Percentiles rank a stretch among this genome's conserved stretches.
Conservation (phyloP, 176 grass and related monocot species). For the Oryza rufipogon region DNA sequence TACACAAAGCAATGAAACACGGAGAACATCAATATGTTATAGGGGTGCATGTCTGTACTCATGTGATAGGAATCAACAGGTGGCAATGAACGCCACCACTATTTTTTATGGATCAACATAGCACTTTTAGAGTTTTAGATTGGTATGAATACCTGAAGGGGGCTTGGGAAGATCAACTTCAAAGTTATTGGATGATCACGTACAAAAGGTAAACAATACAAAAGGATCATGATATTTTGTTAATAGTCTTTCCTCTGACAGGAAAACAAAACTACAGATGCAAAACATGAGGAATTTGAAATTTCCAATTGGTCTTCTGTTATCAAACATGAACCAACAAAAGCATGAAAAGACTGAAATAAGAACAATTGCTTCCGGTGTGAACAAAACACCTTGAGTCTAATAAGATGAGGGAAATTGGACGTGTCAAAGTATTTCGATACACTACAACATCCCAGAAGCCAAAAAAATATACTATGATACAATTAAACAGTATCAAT, state of each 20-base stretch:
- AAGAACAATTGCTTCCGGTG: not conserved
- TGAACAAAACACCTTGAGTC: conserved; percentile 1
- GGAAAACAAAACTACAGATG: not conserved
- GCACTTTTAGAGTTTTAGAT: not conserved
- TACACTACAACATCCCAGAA: not conserved
- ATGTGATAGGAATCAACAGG: not conserved
- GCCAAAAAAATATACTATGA: not conserved
- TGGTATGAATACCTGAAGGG: not conserved
- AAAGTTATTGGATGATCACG: conserved; percentile 1
- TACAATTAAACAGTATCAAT: not conserved
- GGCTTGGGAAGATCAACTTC: not conserved
- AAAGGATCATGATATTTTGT: not conserved
- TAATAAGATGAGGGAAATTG: not conserved
- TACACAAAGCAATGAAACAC: not conserved
- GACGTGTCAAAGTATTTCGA: not conserved
- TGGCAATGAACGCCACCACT: not conserved
- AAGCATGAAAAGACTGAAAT: not conserved
- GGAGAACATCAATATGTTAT: not conserved
- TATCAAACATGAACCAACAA: conserved; percentile 9
- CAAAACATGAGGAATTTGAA: not conserved
- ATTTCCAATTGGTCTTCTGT: not conserved
- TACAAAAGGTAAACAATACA: conserved; percentile 27
- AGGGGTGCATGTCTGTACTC: not conserved
- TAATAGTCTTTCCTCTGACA: not conserved
- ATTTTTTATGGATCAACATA: not conserved